A percentile compares a stretch with the other conserved stretches of the same genome.
Evolutionary conservation across 225 moss, liverwort and hornwort genomes (phyloP).

Genomic region (Antitrichia curtipendula): DNA sequence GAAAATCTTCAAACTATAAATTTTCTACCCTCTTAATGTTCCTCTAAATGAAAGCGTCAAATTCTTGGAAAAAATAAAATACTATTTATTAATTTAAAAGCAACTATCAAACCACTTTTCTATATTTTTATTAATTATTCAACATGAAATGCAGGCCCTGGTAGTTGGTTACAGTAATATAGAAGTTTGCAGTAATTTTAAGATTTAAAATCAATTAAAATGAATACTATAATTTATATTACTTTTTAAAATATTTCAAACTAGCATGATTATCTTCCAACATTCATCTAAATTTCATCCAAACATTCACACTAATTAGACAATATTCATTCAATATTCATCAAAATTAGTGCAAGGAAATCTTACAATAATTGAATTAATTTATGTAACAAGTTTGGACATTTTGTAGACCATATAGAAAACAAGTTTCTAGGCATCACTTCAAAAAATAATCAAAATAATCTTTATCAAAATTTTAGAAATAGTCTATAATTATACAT

Average conservation of each 20-base stretch:
- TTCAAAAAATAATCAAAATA: background rate
- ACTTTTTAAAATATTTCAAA: background rate
- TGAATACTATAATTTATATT: background rate
- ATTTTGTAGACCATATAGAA: background rate
- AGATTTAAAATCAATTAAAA: background rate
- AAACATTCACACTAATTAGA: background rate
- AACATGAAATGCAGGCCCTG: accelerated
- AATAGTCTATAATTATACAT: background rate
- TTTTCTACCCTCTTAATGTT: accelerated
- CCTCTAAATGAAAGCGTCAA: no score
- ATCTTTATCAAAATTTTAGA: background rate
- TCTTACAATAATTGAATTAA: background rate
- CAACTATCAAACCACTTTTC: accelerated
- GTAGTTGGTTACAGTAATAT: accelerated
- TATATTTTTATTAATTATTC: no score
- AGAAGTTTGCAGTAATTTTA: background rate
- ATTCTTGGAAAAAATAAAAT: no score
- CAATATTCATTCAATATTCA: background rate
- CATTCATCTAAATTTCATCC: background rate
- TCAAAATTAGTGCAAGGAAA: background rate
- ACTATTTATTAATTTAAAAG: no score
- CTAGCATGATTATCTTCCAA: background rate
- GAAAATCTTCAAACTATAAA: background rate
- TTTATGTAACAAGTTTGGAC: background rate
- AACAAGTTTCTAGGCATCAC: background rate